These are phyloP conservation scores for Fusarium solani-melongenae DNA, from an alignment of 2,329 filamentous ascomycete genomes.

Conservation along the genomic window DNA sequence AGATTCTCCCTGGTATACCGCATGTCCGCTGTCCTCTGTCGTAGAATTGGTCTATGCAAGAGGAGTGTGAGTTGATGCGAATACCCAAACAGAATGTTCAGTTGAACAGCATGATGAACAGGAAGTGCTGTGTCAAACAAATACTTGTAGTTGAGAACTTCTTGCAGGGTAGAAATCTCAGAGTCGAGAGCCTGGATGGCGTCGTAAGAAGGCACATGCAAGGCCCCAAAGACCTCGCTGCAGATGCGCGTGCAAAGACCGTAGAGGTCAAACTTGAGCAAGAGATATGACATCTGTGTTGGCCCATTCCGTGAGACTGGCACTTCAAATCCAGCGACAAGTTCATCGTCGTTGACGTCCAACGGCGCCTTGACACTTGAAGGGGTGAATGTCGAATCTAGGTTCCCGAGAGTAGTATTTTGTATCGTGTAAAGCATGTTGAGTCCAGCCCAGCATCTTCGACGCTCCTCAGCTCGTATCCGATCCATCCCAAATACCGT, in stretches of 20 bases:
- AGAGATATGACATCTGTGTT: not conserved
- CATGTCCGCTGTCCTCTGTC: not conserved
- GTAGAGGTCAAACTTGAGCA: not conserved
- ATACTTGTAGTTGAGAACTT: not conserved
- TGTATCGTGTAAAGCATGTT: conserved; percentile 32
- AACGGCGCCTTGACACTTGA: not conserved
- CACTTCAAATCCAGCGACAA: not conserved
- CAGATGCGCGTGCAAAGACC: not conserved
- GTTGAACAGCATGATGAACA: conserved; percentile 12
- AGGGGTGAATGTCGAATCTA: conserved; percentile 1
- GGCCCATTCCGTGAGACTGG: not conserved
- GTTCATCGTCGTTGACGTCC: not conserved
- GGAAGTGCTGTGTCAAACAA: conserved; percentile 2
- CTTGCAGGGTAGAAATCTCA: not conserved
- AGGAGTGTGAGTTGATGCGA: conserved; percentile 22
- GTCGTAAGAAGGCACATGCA: not conserved
- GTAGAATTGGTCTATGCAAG: conserved; percentile 17
- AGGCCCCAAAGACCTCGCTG: not conserved
- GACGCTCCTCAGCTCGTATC: conserved; percentile 17
- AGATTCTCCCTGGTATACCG: not conserved
- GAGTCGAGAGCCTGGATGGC: not conserved
- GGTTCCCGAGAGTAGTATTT: conserved; percentile 22
- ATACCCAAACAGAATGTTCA: conserved; percentile 27
- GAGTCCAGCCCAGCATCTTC: conserved; percentile 27
- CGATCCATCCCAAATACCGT: conserved; percentile 11